Evolutionary conservation across 495 filamentous ascomycete species (phyloP), one percentile per base, ranked within the genome.

Genomic region (Massariosphaeria phaeospora): DNA sequence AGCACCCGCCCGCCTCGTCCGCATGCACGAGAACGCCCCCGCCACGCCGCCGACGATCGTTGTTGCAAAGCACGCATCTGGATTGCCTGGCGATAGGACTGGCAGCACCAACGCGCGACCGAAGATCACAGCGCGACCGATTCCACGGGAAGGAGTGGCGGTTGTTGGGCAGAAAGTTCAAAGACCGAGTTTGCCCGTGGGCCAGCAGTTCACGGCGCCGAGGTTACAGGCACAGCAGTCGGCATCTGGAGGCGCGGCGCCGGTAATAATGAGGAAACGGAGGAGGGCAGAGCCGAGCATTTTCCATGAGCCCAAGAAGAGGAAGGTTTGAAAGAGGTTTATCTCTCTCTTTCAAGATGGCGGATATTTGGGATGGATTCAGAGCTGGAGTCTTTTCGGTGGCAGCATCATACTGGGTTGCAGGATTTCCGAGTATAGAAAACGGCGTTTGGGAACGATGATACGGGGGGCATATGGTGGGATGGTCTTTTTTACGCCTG

Each of bases 171-270:
- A 21, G 41, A 29, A 48, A n/a, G 10, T 33, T n/a, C 18, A 39
- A 29, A 31, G 52, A 7, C 4, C 52, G 2, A 10, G 20, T 24
- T 30, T 56, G 33, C 52, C 52, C 2, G 43, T 34, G 11, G 52
- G 43, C 9, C 42, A 56, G 26, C 43, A 48, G 3, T 56, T 56
- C 26, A 33, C 50, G 8, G 57, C 57, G 11, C 57, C 57, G 35
- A 55, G 50, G 20, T 25, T 43, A 1, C 33, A 35, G 9, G 2
- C 44, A 3, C 43, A 40, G n/a, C 20, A 10, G 9, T 20, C 23
- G 1, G n/a, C 15, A 59, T 48, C 34, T 24, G 49, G 17, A 53
- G 43, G 43, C 27, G 18, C 43, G 0, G 34, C 40, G 13, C 30
- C 29, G 4, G 48, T 57, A 25, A 57, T 57, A 45, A 31, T 30